Evolutionary conservation across 1,284 basidiomycete species (phyloP).

Genomic region (Trametes polyzona): DNA sequence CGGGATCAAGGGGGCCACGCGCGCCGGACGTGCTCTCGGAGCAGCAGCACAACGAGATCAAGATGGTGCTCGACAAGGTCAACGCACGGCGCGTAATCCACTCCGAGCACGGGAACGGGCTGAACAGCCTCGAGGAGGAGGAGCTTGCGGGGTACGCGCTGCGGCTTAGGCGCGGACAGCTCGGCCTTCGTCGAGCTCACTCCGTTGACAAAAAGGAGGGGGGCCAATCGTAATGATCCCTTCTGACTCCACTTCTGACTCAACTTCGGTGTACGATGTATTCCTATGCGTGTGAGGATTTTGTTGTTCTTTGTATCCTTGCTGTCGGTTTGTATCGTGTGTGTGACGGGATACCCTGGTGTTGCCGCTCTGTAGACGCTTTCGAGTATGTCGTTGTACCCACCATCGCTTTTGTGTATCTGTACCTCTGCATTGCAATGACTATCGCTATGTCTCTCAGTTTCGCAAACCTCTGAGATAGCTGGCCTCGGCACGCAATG

Average conservation of each 20-base stretch:
- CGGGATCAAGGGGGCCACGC: background rate
- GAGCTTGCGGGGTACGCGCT: conserved; percentile 37
- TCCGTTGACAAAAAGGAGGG: background rate
- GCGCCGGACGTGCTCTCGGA: conserved; percentile 7
- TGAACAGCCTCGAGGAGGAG: conserved; percentile 44
- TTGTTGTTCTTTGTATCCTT: too few relatives aligned
- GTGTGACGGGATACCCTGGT: too few relatives aligned
- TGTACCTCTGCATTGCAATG: too few relatives aligned
- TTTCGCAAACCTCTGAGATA: background rate
- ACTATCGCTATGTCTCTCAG: too few relatives aligned
- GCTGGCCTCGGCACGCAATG: background rate
- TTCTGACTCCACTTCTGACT: too few relatives aligned
- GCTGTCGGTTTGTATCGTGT: too few relatives aligned
- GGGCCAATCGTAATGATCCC: too few relatives aligned
- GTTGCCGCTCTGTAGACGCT: too few relatives aligned
- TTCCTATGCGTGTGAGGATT: too few relatives aligned
- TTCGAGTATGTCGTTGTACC: too few relatives aligned
- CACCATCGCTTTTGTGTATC: too few relatives aligned
- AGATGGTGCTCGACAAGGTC: conserved; percentile 42
- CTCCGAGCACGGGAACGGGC: conserved; percentile 39
- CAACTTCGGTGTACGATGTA: too few relatives aligned
- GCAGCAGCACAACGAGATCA: conserved; percentile 32
- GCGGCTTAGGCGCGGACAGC: conserved; percentile 34
- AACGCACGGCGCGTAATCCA: conserved; percentile 45
- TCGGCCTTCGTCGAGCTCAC: conserved; percentile 32